Evolutionary conservation across 495 filamentous ascomycete species (phyloP), one percentile per base, ranked within the genome.

Genomic region (Penicillium malachiteum): DNA sequence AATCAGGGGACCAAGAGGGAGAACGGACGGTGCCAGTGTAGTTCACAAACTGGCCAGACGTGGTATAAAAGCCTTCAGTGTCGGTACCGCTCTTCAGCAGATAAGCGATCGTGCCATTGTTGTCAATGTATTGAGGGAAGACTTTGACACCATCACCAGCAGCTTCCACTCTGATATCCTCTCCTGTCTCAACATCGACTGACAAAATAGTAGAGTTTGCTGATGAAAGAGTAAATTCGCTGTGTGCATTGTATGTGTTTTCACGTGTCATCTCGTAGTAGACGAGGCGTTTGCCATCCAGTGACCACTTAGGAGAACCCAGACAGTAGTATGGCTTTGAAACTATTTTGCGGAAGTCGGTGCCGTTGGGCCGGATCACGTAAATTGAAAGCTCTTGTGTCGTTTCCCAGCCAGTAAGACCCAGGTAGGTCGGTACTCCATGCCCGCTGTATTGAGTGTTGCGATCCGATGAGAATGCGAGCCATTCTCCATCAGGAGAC

Each of bases 321-420:
- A 63, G 52, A 17, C 54, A 61, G 26, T 63, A 60, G n/a, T 48
- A 57, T 1, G 38, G 18, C 49, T 57, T 62, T 1, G 55, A 38
- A 7, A 33, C 49, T 1, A 70, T 45, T 21, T 53, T 50, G 8
- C 65, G 64, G 30, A 71, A 67, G 37, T 59, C 64, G 13, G 63
- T 61, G 0, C 69, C 69, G 45, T 71, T 54, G 5, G 59, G 60
- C 1, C 64, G 58, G 31, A 68, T 63, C 1, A 57, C 61, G 35
- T 71, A 71, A 9, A 71, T 64, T 2, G 59, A 58, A 1, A 71
- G 56, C 38, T 66, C 63, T 48, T 71, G 69, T 5, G 66, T 71
- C 46, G 68, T 65, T 16, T 71, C 69, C 69, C 69, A 71, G 1
- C 67, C 67, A 2, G 51, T 46, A 2, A 54, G 31, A 3, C 64